A percentile compares a stretch with the other conserved stretches of the same genome.
phyloP scores from a whole-genome alignment of 1,284 basidiomycete species.

The Pyrrhoderma noxium region DNA sequence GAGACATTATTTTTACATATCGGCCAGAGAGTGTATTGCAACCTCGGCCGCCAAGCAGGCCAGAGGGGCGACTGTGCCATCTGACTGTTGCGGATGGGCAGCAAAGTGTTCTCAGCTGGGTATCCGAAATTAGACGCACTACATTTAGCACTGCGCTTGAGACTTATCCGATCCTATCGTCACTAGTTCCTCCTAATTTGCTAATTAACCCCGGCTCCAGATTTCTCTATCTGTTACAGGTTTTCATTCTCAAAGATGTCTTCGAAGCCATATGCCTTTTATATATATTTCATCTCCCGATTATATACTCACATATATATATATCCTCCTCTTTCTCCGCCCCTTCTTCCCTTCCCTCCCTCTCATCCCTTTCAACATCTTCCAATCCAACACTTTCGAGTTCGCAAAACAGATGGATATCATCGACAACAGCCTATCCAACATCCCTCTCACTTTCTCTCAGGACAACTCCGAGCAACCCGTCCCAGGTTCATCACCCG shows the following conservation, averaged over 20 bases:
- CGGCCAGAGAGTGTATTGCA: no score
- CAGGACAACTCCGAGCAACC: not conserved
- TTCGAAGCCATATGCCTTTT: no score
- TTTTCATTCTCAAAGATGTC: no score
- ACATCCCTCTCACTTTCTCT: not conserved
- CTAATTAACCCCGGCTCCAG: slow-evolving; percentile 9
- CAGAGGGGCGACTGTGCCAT: no score
- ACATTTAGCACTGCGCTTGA: not conserved
- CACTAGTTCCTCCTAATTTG: not conserved
- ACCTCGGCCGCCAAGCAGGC: no score
- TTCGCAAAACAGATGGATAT: not conserved
- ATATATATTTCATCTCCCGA: not conserved
- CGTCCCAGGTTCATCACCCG: not conserved
- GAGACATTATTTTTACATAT: no score
- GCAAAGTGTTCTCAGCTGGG: no score
- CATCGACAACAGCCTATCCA: not conserved
- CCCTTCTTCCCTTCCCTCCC: not conserved
- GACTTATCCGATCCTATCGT: not conserved
- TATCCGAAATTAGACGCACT: not conserved
- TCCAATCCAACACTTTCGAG: not conserved
- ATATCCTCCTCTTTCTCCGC: slow-evolving; percentile 1
- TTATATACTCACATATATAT: slow-evolving; percentile 1
- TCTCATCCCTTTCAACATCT: not conserved
- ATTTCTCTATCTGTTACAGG: no score
- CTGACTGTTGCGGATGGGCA: no score